Conservation (phyloP, 306 rosid genomes). For the Vigna mungo region DNA sequence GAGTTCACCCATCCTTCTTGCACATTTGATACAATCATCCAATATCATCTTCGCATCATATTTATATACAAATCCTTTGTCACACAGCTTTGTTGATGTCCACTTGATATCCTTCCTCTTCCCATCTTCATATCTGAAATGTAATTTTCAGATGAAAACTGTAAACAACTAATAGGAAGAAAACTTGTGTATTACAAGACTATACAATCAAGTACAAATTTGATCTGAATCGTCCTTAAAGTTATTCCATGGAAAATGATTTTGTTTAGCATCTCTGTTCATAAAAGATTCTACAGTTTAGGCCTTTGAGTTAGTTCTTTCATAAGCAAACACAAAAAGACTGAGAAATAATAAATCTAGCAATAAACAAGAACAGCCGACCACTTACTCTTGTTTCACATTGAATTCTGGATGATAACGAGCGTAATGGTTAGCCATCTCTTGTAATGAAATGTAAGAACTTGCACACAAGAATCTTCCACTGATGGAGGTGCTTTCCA, state of each 20-base stretch:
- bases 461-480: slow-evolving; percentile 59
- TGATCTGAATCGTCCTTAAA: not conserved
- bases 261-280: not conserved
- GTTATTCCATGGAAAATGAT: not conserved
- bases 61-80: slow-evolving; percentile 58
- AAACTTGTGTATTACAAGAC: not conserved
- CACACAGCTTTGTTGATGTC: slow-evolving; percentile 52
- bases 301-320: not conserved
- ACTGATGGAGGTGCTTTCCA: slow-evolving; percentile 51
- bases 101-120: slow-evolving; percentile 47
- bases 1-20: slow-evolving; percentile 48
- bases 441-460: slow-evolving; percentile 50
- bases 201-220: no score
- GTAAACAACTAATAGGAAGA: not conserved
- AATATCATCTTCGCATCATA: slow-evolving; percentile 53
- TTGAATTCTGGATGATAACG: slow-evolving; percentile 51
- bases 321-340: not conserved
- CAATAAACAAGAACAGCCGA: not conserved
- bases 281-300: not conserved
- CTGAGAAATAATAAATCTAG: not conserved
- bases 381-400: slow-evolving; percentile 56
- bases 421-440: slow-evolving; percentile 52
- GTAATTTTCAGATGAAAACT: not conserved
- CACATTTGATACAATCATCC: slow-evolving; percentile 52
- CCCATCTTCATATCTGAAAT: slow-evolving; percentile 52